Conservation (phyloP, 2,329 filamentous ascomycete species). For the Cercospora sp. region DNA sequence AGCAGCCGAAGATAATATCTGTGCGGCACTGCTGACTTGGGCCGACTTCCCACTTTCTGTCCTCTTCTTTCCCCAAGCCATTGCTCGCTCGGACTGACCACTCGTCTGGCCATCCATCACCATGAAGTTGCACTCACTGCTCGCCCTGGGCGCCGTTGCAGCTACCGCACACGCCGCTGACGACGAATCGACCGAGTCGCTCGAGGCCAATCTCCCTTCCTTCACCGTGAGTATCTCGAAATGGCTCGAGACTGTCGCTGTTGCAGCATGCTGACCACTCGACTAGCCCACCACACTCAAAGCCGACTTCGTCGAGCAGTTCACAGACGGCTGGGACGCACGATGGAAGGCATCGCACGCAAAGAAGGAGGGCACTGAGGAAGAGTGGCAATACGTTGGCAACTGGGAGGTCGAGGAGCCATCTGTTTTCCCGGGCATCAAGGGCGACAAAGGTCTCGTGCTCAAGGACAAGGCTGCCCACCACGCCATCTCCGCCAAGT, state of each 20-base stretch:
- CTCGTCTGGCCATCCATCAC: background rate
- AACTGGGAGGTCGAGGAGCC: slow-evolving; percentile 98
- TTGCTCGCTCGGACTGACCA: slow-evolving; percentile 8
- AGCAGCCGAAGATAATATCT: slow-evolving; percentile 7
- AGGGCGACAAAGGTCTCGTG: slow-evolving; percentile 93
- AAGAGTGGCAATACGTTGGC: slow-evolving; percentile 95
- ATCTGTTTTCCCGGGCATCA: slow-evolving; percentile 82
- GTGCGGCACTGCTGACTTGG: background rate
- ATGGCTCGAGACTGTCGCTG: background rate
- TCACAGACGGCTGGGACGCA: slow-evolving; percentile 91
- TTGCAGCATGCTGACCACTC: background rate
- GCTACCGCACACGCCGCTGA: slow-evolving; percentile 23
- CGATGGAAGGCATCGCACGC: slow-evolving; percentile 94
- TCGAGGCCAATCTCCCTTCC: slow-evolving; percentile 26
- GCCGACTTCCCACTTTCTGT: background rate
- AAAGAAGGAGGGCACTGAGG: slow-evolving; percentile 89
- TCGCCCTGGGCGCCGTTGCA: slow-evolving; percentile 20
- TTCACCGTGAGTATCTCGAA: slow-evolving; percentile 29
- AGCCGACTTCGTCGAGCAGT: slow-evolving; percentile 96
- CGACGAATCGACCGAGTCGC: slow-evolving; percentile 20
- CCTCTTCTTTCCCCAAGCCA: slow-evolving; percentile 11
- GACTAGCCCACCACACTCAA: slow-evolving; percentile 81
- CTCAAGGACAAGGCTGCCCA: slow-evolving; percentile 98
- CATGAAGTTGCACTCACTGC: slow-evolving; percentile 23
- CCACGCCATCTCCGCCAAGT: slow-evolving; percentile 99